Evolutionary conservation across 1,139 yeast genomes (phyloP).

Genomic region (Lodderomyces elongisporus): DNA sequence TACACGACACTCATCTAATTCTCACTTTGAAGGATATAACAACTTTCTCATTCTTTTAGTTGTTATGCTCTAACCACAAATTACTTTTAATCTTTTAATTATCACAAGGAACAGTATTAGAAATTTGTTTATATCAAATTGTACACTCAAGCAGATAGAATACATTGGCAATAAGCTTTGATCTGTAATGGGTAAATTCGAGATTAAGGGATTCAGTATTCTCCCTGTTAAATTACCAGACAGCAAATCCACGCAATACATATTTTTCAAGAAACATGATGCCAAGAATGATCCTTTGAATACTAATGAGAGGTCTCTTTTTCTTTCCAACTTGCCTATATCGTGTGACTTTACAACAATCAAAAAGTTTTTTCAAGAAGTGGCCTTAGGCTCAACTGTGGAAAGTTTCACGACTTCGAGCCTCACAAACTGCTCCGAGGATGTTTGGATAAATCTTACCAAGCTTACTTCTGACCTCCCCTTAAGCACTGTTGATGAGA

Average conservation of each 20-base stretch:
- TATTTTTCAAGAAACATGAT: slow-evolving; percentile 64
- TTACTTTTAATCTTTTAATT: no score
- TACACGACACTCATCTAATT: no score
- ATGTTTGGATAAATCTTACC: slow-evolving; percentile 54
- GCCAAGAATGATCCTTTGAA: slow-evolving; percentile 21
- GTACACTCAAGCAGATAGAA: no score
- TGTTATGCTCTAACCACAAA: no score
- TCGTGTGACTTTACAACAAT: slow-evolving; percentile 49
- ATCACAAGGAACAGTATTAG: no score
- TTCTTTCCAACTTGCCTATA: slow-evolving; percentile 73
- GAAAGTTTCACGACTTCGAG: slow-evolving; percentile 41
- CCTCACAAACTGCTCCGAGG: slow-evolving; percentile 40
- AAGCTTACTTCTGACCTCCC: slow-evolving; percentile 54
- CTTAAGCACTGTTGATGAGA: slow-evolving; percentile 13
- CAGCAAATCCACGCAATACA: slow-evolving; percentile 36
- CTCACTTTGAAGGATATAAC: no score
- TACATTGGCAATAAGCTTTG: no score
- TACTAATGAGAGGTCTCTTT: slow-evolving; percentile 52
- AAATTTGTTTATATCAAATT: no score
- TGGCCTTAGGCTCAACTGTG: slow-evolving; percentile 58
- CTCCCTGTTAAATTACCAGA: slow-evolving; percentile 42
- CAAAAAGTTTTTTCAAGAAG: slow-evolving; percentile 53
- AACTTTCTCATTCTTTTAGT: no score
- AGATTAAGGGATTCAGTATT: slow-evolving; percentile 54
- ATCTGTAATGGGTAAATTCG: slow-evolving; percentile 18